Conservation (phyloP, 1,284 basidiomycete genomes). For the Gymnopus androsaceus region DNA sequence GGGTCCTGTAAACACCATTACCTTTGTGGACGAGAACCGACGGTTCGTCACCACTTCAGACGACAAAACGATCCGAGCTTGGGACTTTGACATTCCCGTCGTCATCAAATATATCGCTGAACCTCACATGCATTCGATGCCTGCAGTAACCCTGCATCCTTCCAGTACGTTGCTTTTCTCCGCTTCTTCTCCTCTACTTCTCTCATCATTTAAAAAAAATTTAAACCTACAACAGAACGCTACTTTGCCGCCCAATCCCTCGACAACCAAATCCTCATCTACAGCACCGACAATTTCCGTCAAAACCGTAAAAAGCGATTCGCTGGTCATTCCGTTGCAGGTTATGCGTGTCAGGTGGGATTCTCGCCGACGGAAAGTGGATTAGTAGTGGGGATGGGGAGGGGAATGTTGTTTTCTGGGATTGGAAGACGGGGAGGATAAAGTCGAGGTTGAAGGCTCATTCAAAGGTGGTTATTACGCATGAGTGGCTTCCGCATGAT, state of each 20-base stretch:
- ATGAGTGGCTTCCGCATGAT: conserved; percentile 98
- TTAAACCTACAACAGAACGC: too few relatives aligned
- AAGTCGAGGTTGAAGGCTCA: conserved; percentile 89
- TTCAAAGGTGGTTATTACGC: conserved; percentile 93
- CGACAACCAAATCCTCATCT: conserved; percentile 97
- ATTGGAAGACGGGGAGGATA: conserved; percentile 97
- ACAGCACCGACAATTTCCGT: conserved; percentile 95
- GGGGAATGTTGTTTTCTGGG: conserved; percentile 98
- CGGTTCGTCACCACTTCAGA: conserved; percentile 98
- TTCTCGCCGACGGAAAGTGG: conserved; percentile 99
- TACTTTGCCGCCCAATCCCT: conserved; percentile 97
- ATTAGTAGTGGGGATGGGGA: conserved; percentile 94
- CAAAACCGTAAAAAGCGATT: conserved; percentile 99
- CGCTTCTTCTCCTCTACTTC: background rate
- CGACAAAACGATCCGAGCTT: conserved; percentile 98
- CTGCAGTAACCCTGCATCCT: conserved; percentile 92
- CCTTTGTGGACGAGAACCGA: conserved; percentile 95
- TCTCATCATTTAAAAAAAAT: conserved; percentile 43
- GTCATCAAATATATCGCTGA: conserved; percentile 99
- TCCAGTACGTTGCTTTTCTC: conserved; percentile 66
- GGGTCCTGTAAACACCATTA: conserved; percentile 97
- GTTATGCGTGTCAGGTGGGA: conserved; percentile 94
- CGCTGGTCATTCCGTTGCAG: conserved; percentile 93
- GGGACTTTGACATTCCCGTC: conserved; percentile 98
- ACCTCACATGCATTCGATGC: conserved; percentile 99